Evolutionary conservation across 176 grass and related monocot species (phyloP).

Genomic region (Zizania latifolia): DNA sequence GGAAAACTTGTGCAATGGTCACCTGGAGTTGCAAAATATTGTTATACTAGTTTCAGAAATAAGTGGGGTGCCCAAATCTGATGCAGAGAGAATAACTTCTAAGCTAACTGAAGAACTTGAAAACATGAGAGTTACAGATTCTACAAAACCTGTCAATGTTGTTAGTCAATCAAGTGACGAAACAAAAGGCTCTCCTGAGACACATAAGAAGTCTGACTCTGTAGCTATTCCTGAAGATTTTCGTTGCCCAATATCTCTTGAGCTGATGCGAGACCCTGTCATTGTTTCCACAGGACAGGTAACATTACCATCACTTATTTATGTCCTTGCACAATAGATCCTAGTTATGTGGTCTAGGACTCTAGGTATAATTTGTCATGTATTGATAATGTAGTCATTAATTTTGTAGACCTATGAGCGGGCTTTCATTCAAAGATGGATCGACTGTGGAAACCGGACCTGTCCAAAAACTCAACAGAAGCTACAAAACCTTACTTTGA

Average conservation of each 20-base stretch:
- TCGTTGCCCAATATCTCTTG: slow-evolving; percentile 85
- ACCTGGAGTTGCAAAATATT: slow-evolving; percentile 47
- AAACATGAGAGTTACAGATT: slow-evolving; percentile 26
- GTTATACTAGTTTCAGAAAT: slow-evolving; percentile 60
- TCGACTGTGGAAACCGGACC: slow-evolving; percentile 78
- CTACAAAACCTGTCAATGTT: slow-evolving; percentile 13
- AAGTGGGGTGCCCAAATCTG: slow-evolving; percentile 42
- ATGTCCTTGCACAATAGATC: not conserved
- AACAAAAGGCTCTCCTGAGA: slow-evolving; percentile 26
- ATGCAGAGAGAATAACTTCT: slow-evolving; percentile 42
- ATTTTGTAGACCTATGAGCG: slow-evolving; percentile 78
- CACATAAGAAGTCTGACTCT: slow-evolving; percentile 54
- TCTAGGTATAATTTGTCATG: slow-evolving; percentile 24
- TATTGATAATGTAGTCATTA: slow-evolving; percentile 20
- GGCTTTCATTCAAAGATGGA: slow-evolving; percentile 93
- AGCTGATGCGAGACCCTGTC: slow-evolving; percentile 87
- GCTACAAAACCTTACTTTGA: slow-evolving; percentile 78
- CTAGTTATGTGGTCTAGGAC: not conserved
- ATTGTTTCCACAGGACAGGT: slow-evolving; percentile 99
- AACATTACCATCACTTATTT: slow-evolving; percentile 6
- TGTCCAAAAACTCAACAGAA: slow-evolving; percentile 97
- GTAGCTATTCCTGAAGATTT: slow-evolving; percentile 81
- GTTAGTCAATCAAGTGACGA: slow-evolving; percentile 24
- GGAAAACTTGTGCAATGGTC: slow-evolving; percentile 28
- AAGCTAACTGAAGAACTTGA: slow-evolving; percentile 47